These are phyloP conservation scores for Jamesozyma spencerorum DNA, from an alignment of 805 yeast species.

Conservation along the genomic window DNA sequence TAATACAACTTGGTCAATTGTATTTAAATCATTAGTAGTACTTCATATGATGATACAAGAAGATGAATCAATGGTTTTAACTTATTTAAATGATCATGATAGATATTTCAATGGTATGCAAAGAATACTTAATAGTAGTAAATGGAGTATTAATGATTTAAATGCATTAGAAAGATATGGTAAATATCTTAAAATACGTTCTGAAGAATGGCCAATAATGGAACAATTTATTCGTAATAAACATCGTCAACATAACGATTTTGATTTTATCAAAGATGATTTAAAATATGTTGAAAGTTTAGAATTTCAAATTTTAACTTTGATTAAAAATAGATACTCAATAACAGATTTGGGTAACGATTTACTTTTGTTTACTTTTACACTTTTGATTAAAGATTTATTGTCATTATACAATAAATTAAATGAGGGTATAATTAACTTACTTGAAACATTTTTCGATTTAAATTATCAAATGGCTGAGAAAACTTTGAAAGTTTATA, in stretches of 20 bases:
- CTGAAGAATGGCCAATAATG: constrained; percentile 45
- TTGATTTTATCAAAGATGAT: background rate
- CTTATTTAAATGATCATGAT: constrained; percentile 38
- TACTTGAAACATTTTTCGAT: constrained; percentile 91
- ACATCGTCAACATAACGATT: no score
- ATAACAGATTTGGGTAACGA: constrained; percentile 82
- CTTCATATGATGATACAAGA: constrained; percentile 87
- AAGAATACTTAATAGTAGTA: constrained; percentile 18
- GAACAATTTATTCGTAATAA: background rate
- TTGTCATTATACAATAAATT: constrained; percentile 75
- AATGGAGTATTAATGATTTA: constrained; percentile 37
- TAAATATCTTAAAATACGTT: constrained; percentile 59
- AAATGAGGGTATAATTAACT: constrained; percentile 90
- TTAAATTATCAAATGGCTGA: constrained; percentile 79
- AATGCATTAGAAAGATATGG: constrained; percentile 57
- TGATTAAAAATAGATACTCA: constrained; percentile 65
- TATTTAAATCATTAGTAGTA: constrained; percentile 76
- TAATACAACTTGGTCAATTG: constrained; percentile 80
- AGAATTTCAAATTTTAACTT: constrained; percentile 64
- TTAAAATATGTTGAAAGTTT: constrained; percentile 74
- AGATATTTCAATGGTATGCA: constrained; percentile 39
- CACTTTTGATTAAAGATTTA: constrained; percentile 79
- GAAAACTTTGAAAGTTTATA: constrained; percentile 74
- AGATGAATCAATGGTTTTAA: constrained; percentile 33
- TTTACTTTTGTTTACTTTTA: constrained; percentile 63